Conservation (phyloP, 345 rosid genomes). For the Clausena lansium region DNA sequence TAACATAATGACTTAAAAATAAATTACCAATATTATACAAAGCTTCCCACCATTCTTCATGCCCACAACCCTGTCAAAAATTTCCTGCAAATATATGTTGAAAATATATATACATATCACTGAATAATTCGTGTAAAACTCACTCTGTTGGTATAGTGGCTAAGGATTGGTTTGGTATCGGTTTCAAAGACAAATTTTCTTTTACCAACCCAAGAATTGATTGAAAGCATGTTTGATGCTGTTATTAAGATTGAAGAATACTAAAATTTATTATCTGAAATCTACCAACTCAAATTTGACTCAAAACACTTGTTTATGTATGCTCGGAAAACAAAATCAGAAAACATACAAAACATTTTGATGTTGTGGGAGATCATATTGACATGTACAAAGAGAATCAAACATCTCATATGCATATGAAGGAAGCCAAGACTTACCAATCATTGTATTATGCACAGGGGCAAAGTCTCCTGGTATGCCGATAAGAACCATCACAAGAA, state of each 20-base stretch:
- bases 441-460: constrained; percentile 69
- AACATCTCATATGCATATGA: background rate
- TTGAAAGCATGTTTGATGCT: background rate
- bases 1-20: background rate
- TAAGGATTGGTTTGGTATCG: background rate
- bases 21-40: constrained; percentile 2
- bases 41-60: background rate
- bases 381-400: too few relatives aligned
- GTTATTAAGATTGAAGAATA: background rate
- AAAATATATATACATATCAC: too few relatives aligned
- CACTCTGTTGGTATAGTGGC: background rate
- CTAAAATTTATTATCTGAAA: background rate
- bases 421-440: constrained; percentile 32
- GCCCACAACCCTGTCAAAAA: background rate
- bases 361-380: too few relatives aligned
- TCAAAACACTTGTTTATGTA: too few relatives aligned
- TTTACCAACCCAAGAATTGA: background rate
- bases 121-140: too few relatives aligned
- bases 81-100: background rate
- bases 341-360: too few relatives aligned
- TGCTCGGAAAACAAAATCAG: too few relatives aligned
- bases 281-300: too few relatives aligned
- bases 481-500: constrained; percentile 87
- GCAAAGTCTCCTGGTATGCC: constrained; percentile 78
- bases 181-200: background rate